Evolutionary conservation across 2,329 filamentous ascomycete genomes (phyloP).

Genomic region (Monosporascus sp.): DNA sequence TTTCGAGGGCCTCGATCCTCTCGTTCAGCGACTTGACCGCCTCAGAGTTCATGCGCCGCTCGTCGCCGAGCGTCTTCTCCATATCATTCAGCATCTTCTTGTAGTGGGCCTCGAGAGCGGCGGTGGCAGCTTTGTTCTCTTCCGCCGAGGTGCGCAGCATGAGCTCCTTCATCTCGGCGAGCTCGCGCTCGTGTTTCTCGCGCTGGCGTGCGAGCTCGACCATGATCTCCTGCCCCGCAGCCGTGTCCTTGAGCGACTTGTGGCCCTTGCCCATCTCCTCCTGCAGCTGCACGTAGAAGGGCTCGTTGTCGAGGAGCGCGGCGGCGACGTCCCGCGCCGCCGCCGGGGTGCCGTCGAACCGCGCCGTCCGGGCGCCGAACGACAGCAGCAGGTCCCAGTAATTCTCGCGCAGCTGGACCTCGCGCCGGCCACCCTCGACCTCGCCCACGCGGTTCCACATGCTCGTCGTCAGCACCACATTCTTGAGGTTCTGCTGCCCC

Average conservation of each 20-base stretch:
- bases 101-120: conserved; percentile 22
- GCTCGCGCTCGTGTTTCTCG: conserved; percentile 53
- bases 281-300: conserved; percentile 62
- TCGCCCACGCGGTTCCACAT: conserved; percentile 34
- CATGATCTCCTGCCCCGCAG: conserved; percentile 47
- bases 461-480: conserved; percentile 37
- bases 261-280: conserved; percentile 57
- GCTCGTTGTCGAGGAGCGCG: conserved; percentile 50
- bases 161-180: conserved; percentile 48
- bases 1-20: conserved; percentile 20
- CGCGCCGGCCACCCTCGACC: conserved; percentile 17
- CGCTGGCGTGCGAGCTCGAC: conserved; percentile 51
- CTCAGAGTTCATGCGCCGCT: conserved; percentile 22
- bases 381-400: conserved; percentile 32
- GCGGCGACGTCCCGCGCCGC: conserved; percentile 16
- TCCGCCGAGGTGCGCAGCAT: conserved; percentile 17
- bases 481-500: conserved; percentile 32
- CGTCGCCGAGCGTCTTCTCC: conserved; percentile 19
- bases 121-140: conserved; percentile 17
- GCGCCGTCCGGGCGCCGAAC: conserved; percentile 21
- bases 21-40: conserved; percentile 16
- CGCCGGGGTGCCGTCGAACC: conserved; percentile 17
- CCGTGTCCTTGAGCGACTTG: conserved; percentile 41
- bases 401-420: conserved; percentile 28
- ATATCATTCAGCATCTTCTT: conserved; percentile 16